A percentile compares a stretch with the other conserved stretches of the same genome.
Evolutionary conservation across 768 basidiomycete genomes (phyloP).

Genomic region (Kwoniella mangroviensis): DNA sequence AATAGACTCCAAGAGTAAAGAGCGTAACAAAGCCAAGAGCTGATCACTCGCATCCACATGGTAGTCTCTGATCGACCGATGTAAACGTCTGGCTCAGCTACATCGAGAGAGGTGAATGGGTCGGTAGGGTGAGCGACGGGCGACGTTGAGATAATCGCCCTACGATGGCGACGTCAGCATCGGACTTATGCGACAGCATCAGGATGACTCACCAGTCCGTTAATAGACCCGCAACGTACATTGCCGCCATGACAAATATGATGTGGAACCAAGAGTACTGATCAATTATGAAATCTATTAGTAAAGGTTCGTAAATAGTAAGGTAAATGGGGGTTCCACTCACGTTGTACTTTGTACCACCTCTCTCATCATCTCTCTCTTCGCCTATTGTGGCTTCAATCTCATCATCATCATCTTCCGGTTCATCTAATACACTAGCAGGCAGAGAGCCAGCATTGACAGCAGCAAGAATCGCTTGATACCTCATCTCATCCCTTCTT

Average conservation of each 20-base stretch:
- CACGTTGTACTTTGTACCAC: conserved; percentile 93
- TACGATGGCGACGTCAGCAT: conserved; percentile 23
- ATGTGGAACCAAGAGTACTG: conserved; percentile 99
- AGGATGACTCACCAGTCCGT: conserved; percentile 82
- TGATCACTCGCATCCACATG: conserved; percentile 99
- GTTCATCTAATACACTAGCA: conserved; percentile 81
- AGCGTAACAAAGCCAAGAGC: conserved; percentile 81
- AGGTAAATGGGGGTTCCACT: conserved; percentile 38
- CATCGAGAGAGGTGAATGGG: conserved; percentile 19
- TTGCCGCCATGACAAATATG: conserved; percentile 91
- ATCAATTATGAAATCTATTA: not conserved
- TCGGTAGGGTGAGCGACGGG: conserved; percentile 50
- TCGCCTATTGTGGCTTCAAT: conserved; percentile 66
- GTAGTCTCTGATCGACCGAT: conserved; percentile 94
- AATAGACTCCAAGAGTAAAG: conserved; percentile 61
- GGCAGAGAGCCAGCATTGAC: conserved; percentile 96
- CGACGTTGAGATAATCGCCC: conserved; percentile 57
- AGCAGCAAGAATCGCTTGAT: conserved; percentile 91
- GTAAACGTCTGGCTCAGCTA: conserved; percentile 65
- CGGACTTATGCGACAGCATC: too few relatives aligned
- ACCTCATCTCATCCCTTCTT: conserved; percentile 81
- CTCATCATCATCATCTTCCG: conserved; percentile 70
- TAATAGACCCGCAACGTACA: conserved; percentile 96
- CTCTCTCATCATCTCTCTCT: conserved; percentile 85
- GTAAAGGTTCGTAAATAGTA: not conserved